Evolutionary conservation across 257 asterid genomes (phyloP), one percentile per base, ranked within the genome.

Genomic region (Nicotiana tabacum): DNA sequence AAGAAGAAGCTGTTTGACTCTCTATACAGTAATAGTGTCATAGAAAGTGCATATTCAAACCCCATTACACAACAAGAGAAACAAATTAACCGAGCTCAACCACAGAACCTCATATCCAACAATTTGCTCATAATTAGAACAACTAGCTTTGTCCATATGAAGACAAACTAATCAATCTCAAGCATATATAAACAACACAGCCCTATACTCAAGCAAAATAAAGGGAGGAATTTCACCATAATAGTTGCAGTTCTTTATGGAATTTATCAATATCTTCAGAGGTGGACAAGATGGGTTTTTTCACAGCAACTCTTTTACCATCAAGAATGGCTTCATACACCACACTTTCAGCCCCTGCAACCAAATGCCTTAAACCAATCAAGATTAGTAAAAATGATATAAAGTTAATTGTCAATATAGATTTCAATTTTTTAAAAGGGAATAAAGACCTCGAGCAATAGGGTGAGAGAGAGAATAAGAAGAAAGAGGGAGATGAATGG

Each of bases 271-370:
- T 85, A 68, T 93, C 96, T 53, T 87, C 93, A 35, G 97, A 90
- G 84, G 98, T 93, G 21, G 99, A 93, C 70, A 95, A 83, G 86
- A 90, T 84, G 0, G 97, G 99, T 89, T 93, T 95, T 85, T 91
- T 96, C 3, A 84, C 95, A 18, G 98, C 99, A 83, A 93, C 97
- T 85, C 81, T 96, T 82, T 84, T 87, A 48, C 93, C 98, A 39
- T 90, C 89, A 60, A 96, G 92, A 76, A 86, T 66, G 55, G 90
- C 98, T 84, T 90, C 93, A 62, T 90, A 93, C 62, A 94, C 98
- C 86, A 92, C 95, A 86, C 98, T 96, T 88, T 94, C 98, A 67
- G 95, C 93, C 33, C 98, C 98, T 94, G 92, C 24, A 88, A 83
- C 2, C 21, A 62, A 72, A 30, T 24, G 67, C 7, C 15, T 43